Conservation (phyloP, 2,329 filamentous ascomycete species). For the Hawksworthiomyces lignivorus region DNA sequence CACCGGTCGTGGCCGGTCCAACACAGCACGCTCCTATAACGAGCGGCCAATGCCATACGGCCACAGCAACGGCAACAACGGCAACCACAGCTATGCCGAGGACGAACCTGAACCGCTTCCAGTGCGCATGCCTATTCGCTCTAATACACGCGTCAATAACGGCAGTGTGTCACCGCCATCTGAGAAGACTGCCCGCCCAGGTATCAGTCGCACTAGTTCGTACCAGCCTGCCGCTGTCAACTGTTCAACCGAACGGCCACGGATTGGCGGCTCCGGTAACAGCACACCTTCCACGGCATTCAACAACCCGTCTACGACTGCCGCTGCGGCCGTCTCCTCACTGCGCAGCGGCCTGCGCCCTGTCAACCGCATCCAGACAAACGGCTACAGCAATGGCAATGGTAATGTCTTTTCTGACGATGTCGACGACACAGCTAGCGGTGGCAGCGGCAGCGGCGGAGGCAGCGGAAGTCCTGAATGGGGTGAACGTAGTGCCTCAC, state of each 20-base stretch:
- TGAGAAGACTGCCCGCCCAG: slow-evolving; percentile 29
- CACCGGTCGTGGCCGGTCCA: slow-evolving; percentile 35
- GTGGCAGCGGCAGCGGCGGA: slow-evolving; percentile 28
- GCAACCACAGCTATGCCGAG: slow-evolving; percentile 28
- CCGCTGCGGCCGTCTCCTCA: slow-evolving; percentile 11
- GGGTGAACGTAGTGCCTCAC: slow-evolving; percentile 44
- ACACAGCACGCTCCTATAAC: slow-evolving; percentile 37
- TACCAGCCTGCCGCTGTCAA: slow-evolving; percentile 23
- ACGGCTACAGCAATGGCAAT: slow-evolving; percentile 6
- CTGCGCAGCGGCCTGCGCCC: slow-evolving; percentile 38
- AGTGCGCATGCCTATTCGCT: slow-evolving; percentile 38
- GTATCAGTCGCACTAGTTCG: slow-evolving; percentile 30
- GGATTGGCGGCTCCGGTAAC: slow-evolving; percentile 8
- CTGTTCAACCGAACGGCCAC: not conserved
- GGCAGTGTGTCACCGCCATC: slow-evolving; percentile 12
- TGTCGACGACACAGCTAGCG: slow-evolving; percentile 42
- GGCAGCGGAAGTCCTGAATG: slow-evolving; percentile 42
- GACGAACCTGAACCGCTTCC: slow-evolving; percentile 26
- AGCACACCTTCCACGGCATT: slow-evolving; percentile 8
- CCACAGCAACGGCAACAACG: slow-evolving; percentile 27
- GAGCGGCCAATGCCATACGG: slow-evolving; percentile 19
- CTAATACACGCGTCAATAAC: slow-evolving; percentile 22
- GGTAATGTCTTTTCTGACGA: slow-evolving; percentile 40
- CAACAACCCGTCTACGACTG: slow-evolving; percentile 12
- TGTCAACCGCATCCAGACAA: slow-evolving; percentile 36